Evolutionary conservation across 1,284 basidiomycete species (phyloP).

Genomic region (Sanghuangporus sanghuang): DNA sequence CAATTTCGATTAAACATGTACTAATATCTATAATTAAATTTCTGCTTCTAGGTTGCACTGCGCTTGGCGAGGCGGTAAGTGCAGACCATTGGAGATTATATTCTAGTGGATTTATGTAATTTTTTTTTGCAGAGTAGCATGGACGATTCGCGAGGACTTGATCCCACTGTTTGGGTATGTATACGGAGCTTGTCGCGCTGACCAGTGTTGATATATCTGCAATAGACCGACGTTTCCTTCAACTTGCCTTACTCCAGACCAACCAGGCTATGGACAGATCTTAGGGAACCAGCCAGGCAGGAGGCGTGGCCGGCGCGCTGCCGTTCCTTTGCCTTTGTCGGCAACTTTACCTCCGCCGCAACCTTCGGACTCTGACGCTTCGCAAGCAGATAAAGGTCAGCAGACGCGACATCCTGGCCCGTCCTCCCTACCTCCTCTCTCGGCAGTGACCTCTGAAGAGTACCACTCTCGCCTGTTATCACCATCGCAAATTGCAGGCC

Average conservation of each 20-base stretch:
- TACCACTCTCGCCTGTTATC: constrained; percentile 1
- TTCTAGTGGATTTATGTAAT: constrained; percentile 15
- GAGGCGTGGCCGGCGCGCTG: constrained; percentile 51
- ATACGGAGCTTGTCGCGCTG: constrained; percentile 7
- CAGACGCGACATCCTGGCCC: constrained; percentile 13
- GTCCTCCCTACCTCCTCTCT: constrained; percentile 5
- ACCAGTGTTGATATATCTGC: constrained; percentile 25
- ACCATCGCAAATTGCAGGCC: constrained; percentile 8
- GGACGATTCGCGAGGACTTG: constrained; percentile 80
- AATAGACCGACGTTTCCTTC: constrained; percentile 62
- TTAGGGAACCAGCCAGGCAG: constrained; percentile 57
- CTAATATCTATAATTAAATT: constrained; percentile 1
- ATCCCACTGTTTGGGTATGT: constrained; percentile 77
- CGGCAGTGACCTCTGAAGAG: constrained; percentile 2
- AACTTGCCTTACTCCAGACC: constrained; percentile 75
- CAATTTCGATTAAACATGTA: background rate
- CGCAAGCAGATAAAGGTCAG: constrained; percentile 10
- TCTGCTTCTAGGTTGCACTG: constrained; percentile 52
- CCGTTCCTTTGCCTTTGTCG: constrained; percentile 20
- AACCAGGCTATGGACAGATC: constrained; percentile 77
- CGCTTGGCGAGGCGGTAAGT: constrained; percentile 68
- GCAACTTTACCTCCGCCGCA: constrained; percentile 18
- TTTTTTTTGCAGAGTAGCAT: constrained; percentile 61
- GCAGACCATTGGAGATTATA: constrained; percentile 14
- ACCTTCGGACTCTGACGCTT: constrained; percentile 11